Percentiles rank a stretch among this genome's conserved stretches.
Conservation (phyloP, 176 grass and related monocot species). For the Tuctoria greenei region DNA sequence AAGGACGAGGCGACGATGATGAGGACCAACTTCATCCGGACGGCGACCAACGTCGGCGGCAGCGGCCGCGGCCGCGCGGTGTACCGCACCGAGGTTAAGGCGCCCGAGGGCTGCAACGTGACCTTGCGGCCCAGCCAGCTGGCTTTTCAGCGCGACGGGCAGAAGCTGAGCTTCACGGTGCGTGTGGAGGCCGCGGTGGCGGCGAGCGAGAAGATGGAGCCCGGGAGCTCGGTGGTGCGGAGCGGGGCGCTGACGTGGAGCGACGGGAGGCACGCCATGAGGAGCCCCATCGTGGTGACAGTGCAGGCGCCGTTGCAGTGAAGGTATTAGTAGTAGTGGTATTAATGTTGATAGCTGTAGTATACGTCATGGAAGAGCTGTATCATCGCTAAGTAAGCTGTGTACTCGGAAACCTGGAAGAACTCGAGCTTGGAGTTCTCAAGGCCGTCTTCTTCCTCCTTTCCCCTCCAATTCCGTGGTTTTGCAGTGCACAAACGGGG, state of each 20-base stretch:
- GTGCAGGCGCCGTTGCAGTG: conserved; percentile 80
- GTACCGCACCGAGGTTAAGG: conserved; percentile 47
- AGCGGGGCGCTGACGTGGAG: conserved; percentile 73
- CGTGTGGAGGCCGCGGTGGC: conserved; percentile 46
- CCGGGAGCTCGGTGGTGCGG: conserved; percentile 73
- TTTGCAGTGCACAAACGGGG: background rate
- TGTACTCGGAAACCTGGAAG: no score
- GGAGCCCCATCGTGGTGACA: conserved; percentile 68
- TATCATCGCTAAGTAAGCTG: background rate
- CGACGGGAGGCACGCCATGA: conserved; percentile 63
- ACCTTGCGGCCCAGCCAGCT: conserved; percentile 62
- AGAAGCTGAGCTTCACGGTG: conserved; percentile 81
- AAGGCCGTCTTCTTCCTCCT: no score
- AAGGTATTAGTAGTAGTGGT: background rate
- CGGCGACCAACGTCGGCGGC: conserved; percentile 69
- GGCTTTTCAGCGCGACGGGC: conserved; percentile 72
- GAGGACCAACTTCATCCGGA: conserved; percentile 75
- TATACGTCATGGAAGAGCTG: conserved; percentile 6
- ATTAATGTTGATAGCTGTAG: background rate
- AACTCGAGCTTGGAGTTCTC: no score
- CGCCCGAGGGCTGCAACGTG: conserved; percentile 67
- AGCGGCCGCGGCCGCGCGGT: conserved; percentile 22
- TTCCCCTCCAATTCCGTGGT: no score
- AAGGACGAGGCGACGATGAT: conserved; percentile 33
- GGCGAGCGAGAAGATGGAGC: conserved; percentile 59